phyloP scores from a whole-genome alignment of 768 basidiomycete species.

The Amanita brunnescens region DNA sequence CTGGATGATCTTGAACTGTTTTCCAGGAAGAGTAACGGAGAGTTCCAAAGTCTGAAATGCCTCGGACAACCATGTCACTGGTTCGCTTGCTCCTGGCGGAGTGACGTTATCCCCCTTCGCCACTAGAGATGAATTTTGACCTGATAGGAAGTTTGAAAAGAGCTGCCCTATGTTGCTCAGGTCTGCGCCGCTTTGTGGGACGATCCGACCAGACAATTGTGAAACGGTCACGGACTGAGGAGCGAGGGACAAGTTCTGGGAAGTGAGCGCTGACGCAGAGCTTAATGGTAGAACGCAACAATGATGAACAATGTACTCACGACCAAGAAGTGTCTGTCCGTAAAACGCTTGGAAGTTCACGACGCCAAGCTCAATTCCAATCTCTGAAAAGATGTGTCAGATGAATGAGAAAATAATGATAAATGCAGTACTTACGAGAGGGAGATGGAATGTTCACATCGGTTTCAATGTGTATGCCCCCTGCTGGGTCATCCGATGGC shows the following conservation, averaged over 20 bases:
- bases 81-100: slow-evolving; percentile 39
- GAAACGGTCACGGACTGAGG: slow-evolving; percentile 37
- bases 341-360: slow-evolving; percentile 58
- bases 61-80: slow-evolving; percentile 57
- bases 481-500: slow-evolving; percentile 57
- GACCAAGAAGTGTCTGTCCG: slow-evolving; percentile 46
- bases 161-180: slow-evolving; percentile 47
- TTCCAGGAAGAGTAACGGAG: slow-evolving; percentile 52
- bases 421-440: slow-evolving; percentile 40
- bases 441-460: slow-evolving; percentile 58
- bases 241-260: slow-evolving; percentile 39
- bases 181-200: slow-evolving; percentile 49
- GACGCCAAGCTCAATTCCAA: slow-evolving; percentile 68
- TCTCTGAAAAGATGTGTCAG: slow-evolving; percentile 30
- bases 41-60: slow-evolving; percentile 63
- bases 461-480: slow-evolving; percentile 64
- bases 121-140: slow-evolving; percentile 51
- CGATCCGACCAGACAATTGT: slow-evolving; percentile 55
- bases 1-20: slow-evolving; percentile 53
- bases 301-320: slow-evolving; percentile 28
- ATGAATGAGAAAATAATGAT: slow-evolving; percentile 5
- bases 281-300: not conserved
- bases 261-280: slow-evolving; percentile 38
- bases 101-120: slow-evolving; percentile 54
- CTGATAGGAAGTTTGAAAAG: slow-evolving; percentile 60